These are phyloP conservation scores for Eremothecium cymbalariae DNA, from an alignment of 1,139 yeast genomes.

Conservation along the genomic window DNA sequence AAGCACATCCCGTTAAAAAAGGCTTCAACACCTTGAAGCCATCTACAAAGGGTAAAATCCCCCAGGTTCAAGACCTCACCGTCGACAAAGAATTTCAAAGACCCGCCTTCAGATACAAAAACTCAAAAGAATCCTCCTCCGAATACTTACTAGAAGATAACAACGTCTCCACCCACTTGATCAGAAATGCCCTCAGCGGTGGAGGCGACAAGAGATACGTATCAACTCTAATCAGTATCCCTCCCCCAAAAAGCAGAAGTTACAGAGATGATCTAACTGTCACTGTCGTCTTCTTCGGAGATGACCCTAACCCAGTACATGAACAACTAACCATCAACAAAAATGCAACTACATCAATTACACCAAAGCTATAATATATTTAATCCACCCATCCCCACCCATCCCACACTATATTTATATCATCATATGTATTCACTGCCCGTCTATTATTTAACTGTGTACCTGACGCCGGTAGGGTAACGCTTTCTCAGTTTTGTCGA, in stretches of 20 bases:
- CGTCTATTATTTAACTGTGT: too few species aligned
- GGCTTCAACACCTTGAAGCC: constrained; percentile 14
- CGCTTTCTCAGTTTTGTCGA: too few species aligned
- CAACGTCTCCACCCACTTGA: constrained; percentile 86
- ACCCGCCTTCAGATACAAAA: constrained; percentile 45
- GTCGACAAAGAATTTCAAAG: constrained; percentile 50
- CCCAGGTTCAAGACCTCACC: constrained; percentile 55
- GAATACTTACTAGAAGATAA: constrained; percentile 63
- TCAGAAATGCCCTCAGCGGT: constrained; percentile 90
- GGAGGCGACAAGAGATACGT: constrained; percentile 79
- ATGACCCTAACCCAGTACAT: constrained; percentile 38
- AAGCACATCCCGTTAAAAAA: constrained; percentile 49
- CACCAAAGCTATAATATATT: constrained; percentile 44
- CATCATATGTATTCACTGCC: too few species aligned
- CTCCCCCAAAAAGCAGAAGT: constrained; percentile 85
- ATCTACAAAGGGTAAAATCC: constrained; percentile 43
- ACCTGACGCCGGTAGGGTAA: too few species aligned
- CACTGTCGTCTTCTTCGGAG: constrained; percentile 87
- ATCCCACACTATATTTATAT: too few species aligned
- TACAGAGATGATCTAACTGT: constrained; percentile 95
- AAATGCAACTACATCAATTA: constrained; percentile 45
- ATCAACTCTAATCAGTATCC: constrained; percentile 80
- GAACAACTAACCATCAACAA: constrained; percentile 49
- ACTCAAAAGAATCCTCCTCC: constrained; percentile 31
- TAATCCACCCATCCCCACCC: too few species aligned